Evolutionary conservation across 352 stramenopile genomes (phyloP).

Genomic region (Phytopythium chamaehyphon): DNA sequence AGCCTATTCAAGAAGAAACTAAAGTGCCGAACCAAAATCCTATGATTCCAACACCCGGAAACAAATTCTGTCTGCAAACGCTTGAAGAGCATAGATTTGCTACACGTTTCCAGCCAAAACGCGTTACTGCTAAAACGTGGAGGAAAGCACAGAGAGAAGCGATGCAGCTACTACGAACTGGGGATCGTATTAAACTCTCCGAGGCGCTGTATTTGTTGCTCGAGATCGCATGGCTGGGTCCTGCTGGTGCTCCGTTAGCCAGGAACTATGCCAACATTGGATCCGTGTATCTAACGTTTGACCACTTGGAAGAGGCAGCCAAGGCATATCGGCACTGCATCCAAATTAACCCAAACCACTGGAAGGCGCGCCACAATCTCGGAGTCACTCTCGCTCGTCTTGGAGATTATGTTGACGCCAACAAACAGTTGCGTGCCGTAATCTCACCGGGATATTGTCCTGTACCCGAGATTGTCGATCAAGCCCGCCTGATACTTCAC

Average conservation of each 20-base stretch:
- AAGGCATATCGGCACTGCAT: constrained; percentile 48
- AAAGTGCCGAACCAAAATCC: not conserved
- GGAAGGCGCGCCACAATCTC: constrained; percentile 51
- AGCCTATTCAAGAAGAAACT: not conserved
- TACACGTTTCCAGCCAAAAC: constrained; percentile 46
- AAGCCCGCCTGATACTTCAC: constrained; percentile 29
- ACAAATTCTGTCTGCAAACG: constrained; percentile 36
- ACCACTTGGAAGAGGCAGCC: constrained; percentile 44
- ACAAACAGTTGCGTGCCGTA: constrained; percentile 32
- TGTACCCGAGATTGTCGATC: constrained; percentile 5
- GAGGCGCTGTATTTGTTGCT: constrained; percentile 57
- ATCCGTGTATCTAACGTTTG: constrained; percentile 50
- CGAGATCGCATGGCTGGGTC: constrained; percentile 44
- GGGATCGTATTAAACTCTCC: constrained; percentile 25
- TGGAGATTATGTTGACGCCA: constrained; percentile 44
- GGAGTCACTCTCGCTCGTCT: constrained; percentile 38
- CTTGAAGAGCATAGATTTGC: constrained; percentile 50
- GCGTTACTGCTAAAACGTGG: constrained; percentile 42
- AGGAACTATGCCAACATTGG: constrained; percentile 45
- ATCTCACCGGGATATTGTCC: not conserved
- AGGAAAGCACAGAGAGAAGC: constrained; percentile 20
- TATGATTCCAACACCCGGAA: too few species aligned
- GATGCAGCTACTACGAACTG: constrained; percentile 19
- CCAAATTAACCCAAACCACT: constrained; percentile 23
- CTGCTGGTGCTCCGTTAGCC: constrained; percentile 22